Evolutionary conservation across 225 moss, liverwort and hornwort species (phyloP).

Genomic region (Polytrichum commune): DNA sequence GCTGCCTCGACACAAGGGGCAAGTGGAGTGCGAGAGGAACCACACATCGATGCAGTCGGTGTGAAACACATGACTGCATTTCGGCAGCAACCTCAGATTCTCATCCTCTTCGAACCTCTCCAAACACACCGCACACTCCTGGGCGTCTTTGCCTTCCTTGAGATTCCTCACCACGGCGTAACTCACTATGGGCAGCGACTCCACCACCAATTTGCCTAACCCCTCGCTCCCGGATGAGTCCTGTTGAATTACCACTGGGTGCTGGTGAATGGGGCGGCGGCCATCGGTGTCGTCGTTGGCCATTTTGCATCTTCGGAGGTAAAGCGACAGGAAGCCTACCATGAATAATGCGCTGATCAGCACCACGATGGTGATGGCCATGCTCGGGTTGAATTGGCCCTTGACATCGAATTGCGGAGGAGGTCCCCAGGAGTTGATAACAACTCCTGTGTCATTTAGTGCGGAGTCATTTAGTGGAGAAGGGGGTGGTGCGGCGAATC

Average conservation of each 20-base stretch:
- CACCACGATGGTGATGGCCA: slow-evolving; percentile 51
- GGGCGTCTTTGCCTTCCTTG: slow-evolving; percentile 36
- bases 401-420: not conserved
- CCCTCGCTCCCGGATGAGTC: slow-evolving; percentile 22
- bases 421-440: too few species aligned
- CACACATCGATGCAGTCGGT: slow-evolving; percentile 77
- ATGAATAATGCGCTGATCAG: slow-evolving; percentile 32
- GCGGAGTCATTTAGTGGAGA: too few species aligned
- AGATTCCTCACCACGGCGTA: slow-evolving; percentile 45
- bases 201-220: slow-evolving; percentile 29
- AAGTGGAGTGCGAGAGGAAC: slow-evolving; percentile 75
- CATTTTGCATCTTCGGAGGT: slow-evolving; percentile 34
- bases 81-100: slow-evolving; percentile 50
- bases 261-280: not conserved
- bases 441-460: too few species aligned
- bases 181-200: slow-evolving; percentile 37
- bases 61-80: slow-evolving; percentile 76
- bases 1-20: slow-evolving; percentile 62
- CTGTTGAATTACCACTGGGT: not conserved
- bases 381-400: slow-evolving; percentile 21
- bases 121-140: slow-evolving; percentile 73
- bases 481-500: too few species aligned
- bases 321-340: slow-evolving; percentile 40
- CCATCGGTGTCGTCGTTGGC: slow-evolving; percentile 8
- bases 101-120: slow-evolving; percentile 61